Conservation (phyloP, 2,329 filamentous ascomycete species). For the Trichophyton verrucosum region DNA sequence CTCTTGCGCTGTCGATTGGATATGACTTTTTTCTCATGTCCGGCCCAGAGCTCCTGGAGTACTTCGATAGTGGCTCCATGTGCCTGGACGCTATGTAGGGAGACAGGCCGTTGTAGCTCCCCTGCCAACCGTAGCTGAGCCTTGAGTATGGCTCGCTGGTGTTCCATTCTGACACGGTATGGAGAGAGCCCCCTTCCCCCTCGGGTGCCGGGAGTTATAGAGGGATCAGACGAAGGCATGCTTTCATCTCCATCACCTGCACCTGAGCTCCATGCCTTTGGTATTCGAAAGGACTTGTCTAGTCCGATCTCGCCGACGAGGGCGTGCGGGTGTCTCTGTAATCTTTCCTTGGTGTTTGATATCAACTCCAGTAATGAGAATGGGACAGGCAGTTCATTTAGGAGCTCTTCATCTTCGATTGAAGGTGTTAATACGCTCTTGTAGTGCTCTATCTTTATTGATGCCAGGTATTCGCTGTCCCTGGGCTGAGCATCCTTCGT, state of each 20-base stretch:
- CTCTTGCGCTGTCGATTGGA: conserved; percentile 39
- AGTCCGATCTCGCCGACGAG: conserved; percentile 52
- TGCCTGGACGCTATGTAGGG: conserved; percentile 51
- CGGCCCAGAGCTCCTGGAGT: conserved; percentile 45
- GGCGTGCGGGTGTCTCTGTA: conserved; percentile 41
- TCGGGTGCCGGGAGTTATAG: conserved; percentile 46
- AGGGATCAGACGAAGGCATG: conserved; percentile 12
- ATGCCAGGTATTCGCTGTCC: conserved; percentile 13
- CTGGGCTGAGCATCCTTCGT: conserved; percentile 12
- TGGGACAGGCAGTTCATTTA: conserved; percentile 42
- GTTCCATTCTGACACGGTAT: conserved; percentile 44
- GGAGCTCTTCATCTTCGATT: conserved; percentile 36
- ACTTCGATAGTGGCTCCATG: conserved; percentile 48
- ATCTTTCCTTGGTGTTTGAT: conserved; percentile 35
- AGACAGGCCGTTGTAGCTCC: conserved; percentile 45
- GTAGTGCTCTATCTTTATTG: conserved; percentile 39
- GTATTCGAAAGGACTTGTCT: conserved; percentile 50
- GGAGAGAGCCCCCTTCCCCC: conserved; percentile 47
- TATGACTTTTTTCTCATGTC: conserved; percentile 39
- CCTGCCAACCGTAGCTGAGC: conserved; percentile 48
- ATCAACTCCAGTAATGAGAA: conserved; percentile 42
- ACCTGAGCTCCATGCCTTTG: conserved; percentile 35
- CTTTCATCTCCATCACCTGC: conserved; percentile 16
- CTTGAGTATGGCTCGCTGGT: conserved; percentile 47
- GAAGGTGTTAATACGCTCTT: conserved; percentile 40